Percentiles rank a stretch among this genome's conserved stretches.
Evolutionary conservation across 148 eudicot species (phyloP).

Genomic region (Cornus controversa): DNA sequence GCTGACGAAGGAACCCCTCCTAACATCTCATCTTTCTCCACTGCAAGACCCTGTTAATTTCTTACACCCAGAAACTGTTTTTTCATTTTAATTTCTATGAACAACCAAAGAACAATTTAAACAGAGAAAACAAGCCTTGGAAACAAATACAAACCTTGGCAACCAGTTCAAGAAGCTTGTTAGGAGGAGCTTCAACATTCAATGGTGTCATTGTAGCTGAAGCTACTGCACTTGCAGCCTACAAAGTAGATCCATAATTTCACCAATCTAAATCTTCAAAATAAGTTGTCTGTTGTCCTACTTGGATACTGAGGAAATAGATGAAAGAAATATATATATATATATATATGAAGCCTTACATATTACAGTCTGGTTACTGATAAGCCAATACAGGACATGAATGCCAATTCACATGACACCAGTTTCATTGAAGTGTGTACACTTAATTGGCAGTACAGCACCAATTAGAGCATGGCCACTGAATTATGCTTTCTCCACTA

Average conservation of each 20-base stretch:
- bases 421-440: neutral
- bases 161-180: conserved; percentile 78
- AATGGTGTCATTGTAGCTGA: conserved; percentile 87
- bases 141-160: conserved; percentile 57
- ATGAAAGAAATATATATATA: neutral
- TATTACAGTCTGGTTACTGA: neutral
- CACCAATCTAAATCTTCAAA: conserved; percentile 5
- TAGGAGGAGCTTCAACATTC: conserved; percentile 68
- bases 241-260: conserved; percentile 6
- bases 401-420: neutral
- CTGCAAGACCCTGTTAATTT: conserved; percentile 89
- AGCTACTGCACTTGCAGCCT: conserved; percentile 89
- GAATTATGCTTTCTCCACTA: neutral
- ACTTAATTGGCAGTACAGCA: neutral
- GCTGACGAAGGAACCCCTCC: conserved; percentile 61
- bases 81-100: neutral
- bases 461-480: neutral
- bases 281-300: neutral
- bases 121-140: conserved; percentile 2
- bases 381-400: neutral
- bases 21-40: conserved; percentile 74
- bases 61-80: conserved; percentile 23
- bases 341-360: neutral
- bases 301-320: neutral
- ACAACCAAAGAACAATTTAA: neutral